Evolutionary conservation across 441 rosid genomes (phyloP).

Genomic region (Lepidium campestre): DNA sequence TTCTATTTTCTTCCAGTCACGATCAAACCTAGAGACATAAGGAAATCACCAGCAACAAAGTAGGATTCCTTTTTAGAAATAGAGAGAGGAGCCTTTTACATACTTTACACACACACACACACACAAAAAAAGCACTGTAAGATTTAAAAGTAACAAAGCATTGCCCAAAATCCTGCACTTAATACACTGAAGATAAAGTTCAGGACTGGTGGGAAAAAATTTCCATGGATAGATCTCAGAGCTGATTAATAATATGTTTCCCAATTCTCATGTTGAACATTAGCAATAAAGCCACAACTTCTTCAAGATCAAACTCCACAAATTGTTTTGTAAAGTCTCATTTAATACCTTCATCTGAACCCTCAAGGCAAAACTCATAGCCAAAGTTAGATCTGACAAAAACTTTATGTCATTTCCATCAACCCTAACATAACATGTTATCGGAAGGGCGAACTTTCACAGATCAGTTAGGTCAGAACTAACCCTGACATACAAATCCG

Average conservation of each 20-base stretch:
- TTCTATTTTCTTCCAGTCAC: constrained; percentile 76
- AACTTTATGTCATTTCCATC: not conserved
- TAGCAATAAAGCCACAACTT: not conserved
- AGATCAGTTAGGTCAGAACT: not conserved
- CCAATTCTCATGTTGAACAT: not conserved
- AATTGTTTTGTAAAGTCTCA: not conserved
- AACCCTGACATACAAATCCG: not conserved
- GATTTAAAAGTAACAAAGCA: not conserved
- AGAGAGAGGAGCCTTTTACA: not conserved
- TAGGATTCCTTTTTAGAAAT: not conserved
- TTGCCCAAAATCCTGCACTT: not conserved
- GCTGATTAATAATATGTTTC: not conserved
- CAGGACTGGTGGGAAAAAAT: not conserved
- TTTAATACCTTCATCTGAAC: not conserved
- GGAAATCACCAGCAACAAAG: constrained; percentile 6
- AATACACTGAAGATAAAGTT: not conserved
- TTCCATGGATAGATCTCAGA: not conserved
- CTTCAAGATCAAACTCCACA: not conserved
- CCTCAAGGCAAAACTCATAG: not conserved
- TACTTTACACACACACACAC: not conserved
- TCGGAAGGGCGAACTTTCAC: not conserved
- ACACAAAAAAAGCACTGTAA: not conserved
- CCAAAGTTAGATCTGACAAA: not conserved
- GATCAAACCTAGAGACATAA: constrained; percentile 48
- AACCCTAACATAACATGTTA: not conserved